Base-by-base conservation (phyloP, 139 green algal genomes). In the Haematococcus lacustris region DNA sequence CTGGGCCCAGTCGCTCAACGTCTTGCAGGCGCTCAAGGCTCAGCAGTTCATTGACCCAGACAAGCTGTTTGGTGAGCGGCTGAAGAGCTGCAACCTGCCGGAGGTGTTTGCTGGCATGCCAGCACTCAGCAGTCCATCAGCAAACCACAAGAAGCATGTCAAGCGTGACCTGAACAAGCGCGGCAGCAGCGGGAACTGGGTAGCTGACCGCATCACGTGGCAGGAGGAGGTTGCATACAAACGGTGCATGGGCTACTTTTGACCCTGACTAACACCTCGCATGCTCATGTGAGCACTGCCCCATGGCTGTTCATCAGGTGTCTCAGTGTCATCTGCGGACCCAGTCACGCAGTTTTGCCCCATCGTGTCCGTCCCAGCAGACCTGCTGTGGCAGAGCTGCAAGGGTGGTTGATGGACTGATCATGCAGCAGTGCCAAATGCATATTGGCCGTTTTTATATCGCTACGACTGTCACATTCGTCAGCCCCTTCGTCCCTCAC, bases 171-270 rank as follows among this genome's bases (percentile, higher is more conserved):
- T 65, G 63, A 35, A 67, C 33, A 66, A 66, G 61, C 23, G 71
- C 1, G 63, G 71, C 62, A 71, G 61, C 71, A 77, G 71, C 35
- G 71, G 71, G 38, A 66, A 77, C 35, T 77, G 71, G 71, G 32
- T 71, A 13, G 63, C 47, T 30, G 71, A 77, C 63, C 43, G 71
- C 1, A 30, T 77, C 33, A 67, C 63, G 21, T 77, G 62, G 71
- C 62, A 71, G 32, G 71, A 77, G 41, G 71, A 77, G 41, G 40
- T 77, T 23, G 32, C 28, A 2, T 77, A 77, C 62, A 77, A 77
- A 38, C 38, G 61, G 61, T 9, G 21, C 5, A 76, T 76, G 71
- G 71, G 71, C 30, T 76, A 53, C 61, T 33, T 57, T 25, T 76
- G n/a, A n/a, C n/a, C n/a, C n/a, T n/a, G n/a, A n/a, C n/a, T n/a